Evolutionary conservation across 306 rosid species (phyloP).

Genomic region (Cajanus cajan): DNA sequence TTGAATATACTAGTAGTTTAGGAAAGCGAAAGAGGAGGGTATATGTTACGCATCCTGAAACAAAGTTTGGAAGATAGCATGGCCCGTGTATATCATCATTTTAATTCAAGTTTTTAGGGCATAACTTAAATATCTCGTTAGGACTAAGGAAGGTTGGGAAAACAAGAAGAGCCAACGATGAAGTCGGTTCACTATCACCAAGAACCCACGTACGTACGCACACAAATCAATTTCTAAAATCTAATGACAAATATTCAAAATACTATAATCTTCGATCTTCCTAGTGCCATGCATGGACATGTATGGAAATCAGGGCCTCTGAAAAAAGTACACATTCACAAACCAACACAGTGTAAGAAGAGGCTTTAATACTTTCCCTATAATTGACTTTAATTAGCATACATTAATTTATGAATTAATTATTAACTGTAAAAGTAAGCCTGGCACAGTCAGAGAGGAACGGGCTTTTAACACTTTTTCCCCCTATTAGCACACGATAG

Average conservation of each 20-base stretch:
- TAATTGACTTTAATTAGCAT: conserved; percentile 25
- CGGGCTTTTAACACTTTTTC: conserved; percentile 21
- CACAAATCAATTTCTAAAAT: conserved; percentile 21
- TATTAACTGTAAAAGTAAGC: conserved; percentile 30
- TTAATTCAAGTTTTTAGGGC: conserved; percentile 2
- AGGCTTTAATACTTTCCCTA: not conserved
- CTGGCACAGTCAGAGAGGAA: conserved; percentile 4
- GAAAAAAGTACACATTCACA: conserved; percentile 2
- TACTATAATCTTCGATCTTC: not conserved
- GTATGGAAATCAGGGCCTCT: conserved; percentile 15
- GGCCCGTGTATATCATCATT: not conserved
- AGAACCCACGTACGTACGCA: not conserved
- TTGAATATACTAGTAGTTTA: not conserved
- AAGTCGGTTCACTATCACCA: conserved; percentile 31
- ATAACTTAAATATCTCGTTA: not conserved
- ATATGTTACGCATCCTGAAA: not conserved
- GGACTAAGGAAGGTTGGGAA: conserved; percentile 24
- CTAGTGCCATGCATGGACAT: conserved; percentile 8
- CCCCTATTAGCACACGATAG: conserved; percentile 10
- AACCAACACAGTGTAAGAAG: not conserved
- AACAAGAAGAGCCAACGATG: conserved; percentile 1
- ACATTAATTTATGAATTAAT: not conserved
- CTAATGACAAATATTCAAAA: not conserved
- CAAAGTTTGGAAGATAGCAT: not conserved
- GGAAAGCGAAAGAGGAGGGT: conserved; percentile 1